Evolutionary conservation across 768 basidiomycete species (phyloP).

Genomic region (Lactarius quietus): DNA sequence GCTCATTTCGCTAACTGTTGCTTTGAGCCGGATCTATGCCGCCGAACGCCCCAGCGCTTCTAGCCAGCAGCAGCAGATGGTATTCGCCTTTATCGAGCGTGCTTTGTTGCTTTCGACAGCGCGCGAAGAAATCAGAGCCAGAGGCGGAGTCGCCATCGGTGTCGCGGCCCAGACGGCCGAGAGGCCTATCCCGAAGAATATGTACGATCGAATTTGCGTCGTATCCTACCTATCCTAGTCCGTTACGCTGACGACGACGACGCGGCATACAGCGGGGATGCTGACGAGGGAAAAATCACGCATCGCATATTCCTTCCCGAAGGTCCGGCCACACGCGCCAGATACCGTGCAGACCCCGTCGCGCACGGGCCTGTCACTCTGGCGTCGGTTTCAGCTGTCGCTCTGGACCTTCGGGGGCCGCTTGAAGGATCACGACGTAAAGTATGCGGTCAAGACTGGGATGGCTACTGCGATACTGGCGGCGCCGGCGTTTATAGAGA

Average conservation of each 20-base stretch:
- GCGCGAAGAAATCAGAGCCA: neutral
- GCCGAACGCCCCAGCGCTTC: slow-evolving; percentile 49
- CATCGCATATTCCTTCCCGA: slow-evolving; percentile 69
- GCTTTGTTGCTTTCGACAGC: slow-evolving; percentile 24
- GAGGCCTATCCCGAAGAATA: slow-evolving; percentile 30
- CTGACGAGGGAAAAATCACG: slow-evolving; percentile 38
- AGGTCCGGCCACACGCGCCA: slow-evolving; percentile 76
- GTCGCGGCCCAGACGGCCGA: neutral
- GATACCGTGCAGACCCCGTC: slow-evolving; percentile 82
- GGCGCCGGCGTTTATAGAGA: slow-evolving; percentile 82
- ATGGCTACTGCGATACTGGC: slow-evolving; percentile 81
- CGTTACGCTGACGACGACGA: no score
- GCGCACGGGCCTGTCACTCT: slow-evolving; percentile 51
- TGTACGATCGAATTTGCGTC: slow-evolving; percentile 25
- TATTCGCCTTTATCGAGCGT: slow-evolving; percentile 39
- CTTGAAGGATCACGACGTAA: slow-evolving; percentile 69
- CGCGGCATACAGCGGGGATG: slow-evolving; percentile 42
- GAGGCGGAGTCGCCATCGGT: no score
- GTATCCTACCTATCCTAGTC: no score
- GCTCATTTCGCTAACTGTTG: slow-evolving; percentile 74
- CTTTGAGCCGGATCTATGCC: slow-evolving; percentile 74
- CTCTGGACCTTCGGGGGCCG: slow-evolving; percentile 69
- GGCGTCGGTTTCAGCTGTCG: slow-evolving; percentile 61
- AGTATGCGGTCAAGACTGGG: slow-evolving; percentile 86
- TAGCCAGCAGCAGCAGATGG: slow-evolving; percentile 29